phyloP scores from a whole-genome alignment of 768 basidiomycete genomes.

The Coprinopsis cinerea region DNA sequence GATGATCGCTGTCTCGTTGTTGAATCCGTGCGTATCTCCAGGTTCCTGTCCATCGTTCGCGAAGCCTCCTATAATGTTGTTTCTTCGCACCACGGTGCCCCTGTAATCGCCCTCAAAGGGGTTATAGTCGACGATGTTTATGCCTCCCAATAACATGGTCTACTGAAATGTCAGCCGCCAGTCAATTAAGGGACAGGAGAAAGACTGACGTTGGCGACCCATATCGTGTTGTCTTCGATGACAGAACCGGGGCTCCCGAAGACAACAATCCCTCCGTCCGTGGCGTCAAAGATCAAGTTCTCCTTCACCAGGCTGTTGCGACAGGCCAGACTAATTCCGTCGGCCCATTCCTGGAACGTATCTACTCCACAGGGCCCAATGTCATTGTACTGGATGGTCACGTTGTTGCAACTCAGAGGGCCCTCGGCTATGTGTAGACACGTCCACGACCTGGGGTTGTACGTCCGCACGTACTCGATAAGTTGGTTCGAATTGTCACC shows the following conservation, averaged over 20 bases:
- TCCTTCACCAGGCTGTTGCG: constrained; percentile 53
- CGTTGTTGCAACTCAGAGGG: constrained; percentile 53
- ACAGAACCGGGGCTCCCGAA: constrained; percentile 71
- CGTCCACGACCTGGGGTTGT: constrained; percentile 76
- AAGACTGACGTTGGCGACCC: constrained; percentile 53
- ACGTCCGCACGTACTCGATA: constrained; percentile 72
- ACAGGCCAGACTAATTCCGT: constrained; percentile 75
- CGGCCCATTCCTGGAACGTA: constrained; percentile 68
- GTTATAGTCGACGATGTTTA: constrained; percentile 70
- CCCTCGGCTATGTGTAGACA: constrained; percentile 79
- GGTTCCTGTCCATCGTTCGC: constrained; percentile 39
- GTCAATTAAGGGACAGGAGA: neutral
- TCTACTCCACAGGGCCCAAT: constrained; percentile 74
- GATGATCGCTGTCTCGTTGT: constrained; percentile 55
- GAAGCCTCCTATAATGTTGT: constrained; percentile 64
- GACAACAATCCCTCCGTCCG: constrained; percentile 75
- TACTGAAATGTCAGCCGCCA: constrained; percentile 20
- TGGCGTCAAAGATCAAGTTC: constrained; percentile 66
- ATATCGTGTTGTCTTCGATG: constrained; percentile 74
- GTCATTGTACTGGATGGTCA: constrained; percentile 72
- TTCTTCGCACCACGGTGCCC: constrained; percentile 59
- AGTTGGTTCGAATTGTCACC: constrained; percentile 67
- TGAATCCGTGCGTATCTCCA: constrained; percentile 45
- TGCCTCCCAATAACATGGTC: constrained; percentile 69
- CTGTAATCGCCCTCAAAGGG: constrained; percentile 66